Conservation (phyloP, 139 green algal genomes). For the Monoraphidium neglectum region DNA sequence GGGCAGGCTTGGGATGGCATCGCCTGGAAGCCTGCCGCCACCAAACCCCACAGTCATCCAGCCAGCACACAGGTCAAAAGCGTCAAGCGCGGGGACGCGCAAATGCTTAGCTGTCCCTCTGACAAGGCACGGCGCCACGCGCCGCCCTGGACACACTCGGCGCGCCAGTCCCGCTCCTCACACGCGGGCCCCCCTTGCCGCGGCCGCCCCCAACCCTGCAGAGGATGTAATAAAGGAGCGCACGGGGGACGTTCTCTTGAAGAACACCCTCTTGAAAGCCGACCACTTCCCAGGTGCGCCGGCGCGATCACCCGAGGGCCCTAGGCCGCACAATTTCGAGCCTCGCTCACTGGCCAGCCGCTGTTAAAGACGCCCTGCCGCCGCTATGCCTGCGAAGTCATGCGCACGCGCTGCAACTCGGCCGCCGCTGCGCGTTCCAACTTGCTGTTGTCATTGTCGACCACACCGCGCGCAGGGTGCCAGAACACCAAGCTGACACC, state of each 20-base stretch:
- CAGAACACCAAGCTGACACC: constrained; percentile 92
- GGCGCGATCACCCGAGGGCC: neutral
- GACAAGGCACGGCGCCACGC: too few relatives aligned
- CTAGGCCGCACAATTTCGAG: neutral
- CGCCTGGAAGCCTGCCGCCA: too few relatives aligned
- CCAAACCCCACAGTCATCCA: too few relatives aligned
- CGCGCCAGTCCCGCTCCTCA: too few relatives aligned
- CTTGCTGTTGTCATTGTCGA: neutral
- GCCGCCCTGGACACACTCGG: too few relatives aligned
- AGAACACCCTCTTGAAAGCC: constrained; percentile 90
- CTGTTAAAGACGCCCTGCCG: neutral
- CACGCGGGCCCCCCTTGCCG: too few relatives aligned
- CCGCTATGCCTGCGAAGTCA: too few relatives aligned
- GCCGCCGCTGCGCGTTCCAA: neutral
- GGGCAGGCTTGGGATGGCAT: too few relatives aligned
- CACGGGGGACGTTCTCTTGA: constrained; percentile 78
- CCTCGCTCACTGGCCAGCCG: neutral
- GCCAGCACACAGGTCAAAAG: too few relatives aligned
- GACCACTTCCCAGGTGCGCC: constrained; percentile 86
- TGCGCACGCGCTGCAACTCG: neutral
- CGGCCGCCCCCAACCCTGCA: neutral
- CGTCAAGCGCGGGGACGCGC: too few relatives aligned
- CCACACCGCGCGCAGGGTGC: constrained; percentile 65
- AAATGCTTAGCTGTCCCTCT: too few relatives aligned
- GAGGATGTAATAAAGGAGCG: constrained; percentile 70